These are phyloP conservation scores for Gleditsia sinensis DNA, from an alignment of 306 rosid genomes.

Conservation along the genomic window DNA sequence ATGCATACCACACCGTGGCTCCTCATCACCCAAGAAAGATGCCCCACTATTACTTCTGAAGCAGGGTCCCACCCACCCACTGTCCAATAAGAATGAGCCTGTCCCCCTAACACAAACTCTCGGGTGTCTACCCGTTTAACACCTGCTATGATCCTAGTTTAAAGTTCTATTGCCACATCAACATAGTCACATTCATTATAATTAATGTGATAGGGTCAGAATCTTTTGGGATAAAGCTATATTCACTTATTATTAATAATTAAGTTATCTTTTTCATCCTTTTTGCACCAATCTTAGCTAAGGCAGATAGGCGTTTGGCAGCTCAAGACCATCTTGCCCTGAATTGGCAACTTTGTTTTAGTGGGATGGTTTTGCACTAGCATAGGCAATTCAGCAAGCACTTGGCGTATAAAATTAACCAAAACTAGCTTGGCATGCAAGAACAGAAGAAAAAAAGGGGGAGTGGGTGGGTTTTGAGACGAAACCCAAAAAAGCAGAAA, in stretches of 20 bases:
- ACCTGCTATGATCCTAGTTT: conserved; percentile 28
- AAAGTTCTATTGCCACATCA: conserved; percentile 30
- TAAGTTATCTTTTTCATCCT: neutral
- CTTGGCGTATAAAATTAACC: neutral
- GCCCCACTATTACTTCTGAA: conserved; percentile 50
- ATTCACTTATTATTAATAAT: neutral
- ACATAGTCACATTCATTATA: conserved; percentile 18
- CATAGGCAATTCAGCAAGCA: neutral
- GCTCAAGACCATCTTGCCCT: neutral
- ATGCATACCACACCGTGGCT: conserved; percentile 34
- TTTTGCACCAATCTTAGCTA: conserved; percentile 5
- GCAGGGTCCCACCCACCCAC: conserved; percentile 62
- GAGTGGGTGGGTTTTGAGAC: neutral
- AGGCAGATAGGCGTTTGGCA: neutral
- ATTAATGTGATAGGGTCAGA: conserved; percentile 8
- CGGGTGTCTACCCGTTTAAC: conserved; percentile 30
- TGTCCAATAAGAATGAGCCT: conserved; percentile 51
- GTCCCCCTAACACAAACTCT: conserved; percentile 48
- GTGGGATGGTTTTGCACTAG: neutral
- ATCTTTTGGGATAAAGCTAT: conserved; percentile 8
- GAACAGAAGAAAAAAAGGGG: neutral
- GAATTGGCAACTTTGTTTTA: conserved; percentile 16
- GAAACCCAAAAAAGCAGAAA: neutral
- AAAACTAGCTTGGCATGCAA: conserved; percentile 21
- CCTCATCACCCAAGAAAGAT: conserved; percentile 63